Evolutionary conservation across 352 stramenopile genomes (phyloP).

Genomic region (Pythium biforme): DNA sequence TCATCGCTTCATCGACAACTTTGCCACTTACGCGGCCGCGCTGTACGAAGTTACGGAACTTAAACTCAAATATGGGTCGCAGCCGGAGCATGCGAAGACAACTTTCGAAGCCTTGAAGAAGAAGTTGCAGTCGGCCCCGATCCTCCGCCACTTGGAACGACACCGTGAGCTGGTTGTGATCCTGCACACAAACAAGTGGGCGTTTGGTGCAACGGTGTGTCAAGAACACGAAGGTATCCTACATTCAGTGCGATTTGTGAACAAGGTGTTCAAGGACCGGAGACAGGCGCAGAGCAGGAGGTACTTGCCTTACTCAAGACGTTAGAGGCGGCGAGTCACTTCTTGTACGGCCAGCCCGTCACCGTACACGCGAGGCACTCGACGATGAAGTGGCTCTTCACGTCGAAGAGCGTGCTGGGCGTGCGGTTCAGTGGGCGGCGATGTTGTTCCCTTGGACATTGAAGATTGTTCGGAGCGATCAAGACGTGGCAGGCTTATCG

Average conservation of each 20-base stretch:
- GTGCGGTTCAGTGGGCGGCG: conserved; percentile 3
- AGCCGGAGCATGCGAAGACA: conserved; percentile 1
- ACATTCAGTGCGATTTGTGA: conserved; percentile 11
- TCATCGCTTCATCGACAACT: conserved; percentile 23
- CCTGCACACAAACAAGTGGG: conserved; percentile 19
- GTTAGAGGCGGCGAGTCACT: background rate
- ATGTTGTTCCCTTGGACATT: conserved; percentile 12
- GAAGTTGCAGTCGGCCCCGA: background rate
- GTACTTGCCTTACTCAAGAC: conserved; percentile 19
- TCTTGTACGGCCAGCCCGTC: conserved; percentile 4
- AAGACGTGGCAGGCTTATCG: background rate
- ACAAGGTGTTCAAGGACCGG: conserved; percentile 17
- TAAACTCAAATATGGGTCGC: background rate
- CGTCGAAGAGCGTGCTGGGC: conserved; percentile 8
- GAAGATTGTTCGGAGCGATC: conserved; percentile 7
- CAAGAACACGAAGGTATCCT: conserved; percentile 11
- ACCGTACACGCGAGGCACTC: conserved; percentile 12
- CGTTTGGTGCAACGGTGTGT: conserved; percentile 6
- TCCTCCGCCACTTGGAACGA: conserved; percentile 1
- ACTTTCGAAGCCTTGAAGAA: conserved; percentile 21
- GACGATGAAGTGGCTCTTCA: conserved; percentile 18
- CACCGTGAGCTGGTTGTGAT: conserved; percentile 5
- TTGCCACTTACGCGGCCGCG: conserved; percentile 2
- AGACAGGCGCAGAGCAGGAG: conserved; percentile 9
- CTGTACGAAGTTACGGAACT: conserved; percentile 19